Evolutionary conservation across 2,329 filamentous ascomycete species (phyloP), one percentile per base, ranked within the genome.

Genomic region (Cyphellophora attinorum): DNA sequence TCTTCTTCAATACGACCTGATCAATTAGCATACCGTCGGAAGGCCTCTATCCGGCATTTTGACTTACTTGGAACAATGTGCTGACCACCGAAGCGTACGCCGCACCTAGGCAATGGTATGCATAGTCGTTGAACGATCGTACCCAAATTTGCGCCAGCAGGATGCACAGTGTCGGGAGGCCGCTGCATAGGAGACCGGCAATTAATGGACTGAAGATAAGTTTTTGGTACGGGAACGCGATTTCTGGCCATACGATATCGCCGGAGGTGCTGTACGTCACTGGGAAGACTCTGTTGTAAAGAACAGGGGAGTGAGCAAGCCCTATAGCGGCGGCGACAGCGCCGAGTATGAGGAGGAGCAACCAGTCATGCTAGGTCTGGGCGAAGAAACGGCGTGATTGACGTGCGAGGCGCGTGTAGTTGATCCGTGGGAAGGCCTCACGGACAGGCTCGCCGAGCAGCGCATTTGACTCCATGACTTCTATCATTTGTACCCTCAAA

Each of bases 1-100:
- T 37, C 29, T 45, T 47, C 36, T 47, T 47, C 27, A 47, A 28
- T 11, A 47, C 32, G 19, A 43, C 38, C n/a, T n/a, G n/a, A n/a
- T n/a, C n/a, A n/a, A n/a, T n/a, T n/a, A n/a, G n/a, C n/a, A n/a
- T n/a, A n/a, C n/a, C n/a, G n/a, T n/a, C n/a, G n/a, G n/a, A n/a
- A n/a, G n/a, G n/a, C n/a, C n/a, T n/a, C n/a, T n/a, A n/a, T n/a
- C n/a, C n/a, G n/a, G n/a, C n/a, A n/a, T n/a, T n/a, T n/a, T n/a
- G n/a, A n/a, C n/a, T n/a, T n/a, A n/a, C 21, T 11, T 42, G 34
- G 19, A 43, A 38, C 19, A 37, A 45, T 10, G 44, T 47, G n/a
- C 44, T 42, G 3, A 38, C 41, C 3, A 37, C 27, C 13, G 45
- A 35, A 11, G 39, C 29, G 27, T 42, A 47, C 5, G 27, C 16